These are phyloP conservation scores for Salix viminalis DNA, from an alignment of 345 rosid genomes.

Conservation along the genomic window DNA sequence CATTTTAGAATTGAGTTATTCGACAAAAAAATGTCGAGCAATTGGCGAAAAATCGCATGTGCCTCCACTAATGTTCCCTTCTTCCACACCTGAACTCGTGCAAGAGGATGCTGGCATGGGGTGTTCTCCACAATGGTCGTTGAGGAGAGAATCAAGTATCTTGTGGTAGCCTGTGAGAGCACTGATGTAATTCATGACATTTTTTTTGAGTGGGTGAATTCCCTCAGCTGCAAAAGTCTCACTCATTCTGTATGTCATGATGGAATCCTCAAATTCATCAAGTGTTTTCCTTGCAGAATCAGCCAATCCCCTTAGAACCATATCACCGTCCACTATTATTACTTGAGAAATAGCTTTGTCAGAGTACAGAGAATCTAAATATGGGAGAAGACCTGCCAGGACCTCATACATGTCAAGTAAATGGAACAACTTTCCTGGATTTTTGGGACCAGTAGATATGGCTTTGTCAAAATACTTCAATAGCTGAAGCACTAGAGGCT, in stretches of 20 bases:
- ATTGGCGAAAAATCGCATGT: no score
- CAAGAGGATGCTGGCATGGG: constrained; percentile 33
- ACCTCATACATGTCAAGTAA: constrained; percentile 86
- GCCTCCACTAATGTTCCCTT: no score
- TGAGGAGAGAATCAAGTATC: constrained; percentile 57
- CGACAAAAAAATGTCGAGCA: no score
- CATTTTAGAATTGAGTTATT: no score
- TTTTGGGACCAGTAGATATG: constrained; percentile 65
- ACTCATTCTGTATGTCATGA: constrained; percentile 47
- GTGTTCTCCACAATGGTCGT: constrained; percentile 35
- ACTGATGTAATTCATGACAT: constrained; percentile 76
- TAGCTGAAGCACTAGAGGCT: constrained; percentile 68
- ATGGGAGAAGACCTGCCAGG: constrained; percentile 55
- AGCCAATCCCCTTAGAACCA: constrained; percentile 57
- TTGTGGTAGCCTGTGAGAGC: constrained; percentile 60
- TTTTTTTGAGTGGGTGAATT: constrained; percentile 64
- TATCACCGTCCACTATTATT: constrained; percentile 49
- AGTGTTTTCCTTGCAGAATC: constrained; percentile 55
- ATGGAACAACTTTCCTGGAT: constrained; percentile 67
- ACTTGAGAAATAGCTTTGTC: constrained; percentile 48
- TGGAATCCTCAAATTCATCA: constrained; percentile 64
- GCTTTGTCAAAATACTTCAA: constrained; percentile 72
- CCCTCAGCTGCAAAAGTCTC: constrained; percentile 69
- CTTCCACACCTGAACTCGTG: neutral
- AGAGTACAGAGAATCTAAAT: constrained; percentile 47